Base-by-base conservation (phyloP, 495 filamentous ascomycete genomes). In the Pyronema omphalodes region DNA sequence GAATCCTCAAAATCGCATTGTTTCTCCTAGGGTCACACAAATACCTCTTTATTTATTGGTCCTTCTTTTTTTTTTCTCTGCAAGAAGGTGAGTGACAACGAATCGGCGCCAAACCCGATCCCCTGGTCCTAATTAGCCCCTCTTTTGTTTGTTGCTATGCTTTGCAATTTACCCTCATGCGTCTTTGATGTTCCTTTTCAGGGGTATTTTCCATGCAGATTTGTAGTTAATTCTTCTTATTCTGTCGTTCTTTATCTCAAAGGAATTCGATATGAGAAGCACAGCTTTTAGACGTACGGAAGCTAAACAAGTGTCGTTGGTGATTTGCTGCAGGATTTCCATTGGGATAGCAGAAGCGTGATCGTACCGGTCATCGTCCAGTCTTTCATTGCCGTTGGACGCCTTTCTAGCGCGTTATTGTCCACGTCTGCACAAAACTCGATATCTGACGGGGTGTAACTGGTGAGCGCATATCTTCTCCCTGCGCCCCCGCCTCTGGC, bases 71-170 rank as follows among this genome's bases (percentile, higher is more conserved):
- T 9, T 48, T 54, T 54, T 44, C 52, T 51, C 52, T 58, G 53
- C 46, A 48, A 53, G 23, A 29, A 29, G 56, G 60, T 63, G 59
- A 63, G 61, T 60, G 60, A 64, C 61, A 64, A 54, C 61, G 52
- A 63, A 64, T 60, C 61, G 57, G 44, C 48, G 51, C 52, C 49
- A 53, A 53, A 57, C 60, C 60, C 53, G 47, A 55, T 55, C 41
- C 46, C 56, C 54, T 50, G 59, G 58, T 51, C 55, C 56, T 54
- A 54, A 49, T 59, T 56, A 19, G 55, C 60, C 60, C 60, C 57
- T 55, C 60, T 51, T 52, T 62, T 36, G 54, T 54, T 55, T 60
- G 37, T 50, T 60, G 52, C 46, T 56, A 29, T 29, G 23, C 23
- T 57, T 61, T 37, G 37, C 41, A 37, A 37, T 48, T 33, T 54